Base-by-base conservation (phyloP, 2,329 filamentous ascomycete genomes). In the Didymella segeticola region DNA sequence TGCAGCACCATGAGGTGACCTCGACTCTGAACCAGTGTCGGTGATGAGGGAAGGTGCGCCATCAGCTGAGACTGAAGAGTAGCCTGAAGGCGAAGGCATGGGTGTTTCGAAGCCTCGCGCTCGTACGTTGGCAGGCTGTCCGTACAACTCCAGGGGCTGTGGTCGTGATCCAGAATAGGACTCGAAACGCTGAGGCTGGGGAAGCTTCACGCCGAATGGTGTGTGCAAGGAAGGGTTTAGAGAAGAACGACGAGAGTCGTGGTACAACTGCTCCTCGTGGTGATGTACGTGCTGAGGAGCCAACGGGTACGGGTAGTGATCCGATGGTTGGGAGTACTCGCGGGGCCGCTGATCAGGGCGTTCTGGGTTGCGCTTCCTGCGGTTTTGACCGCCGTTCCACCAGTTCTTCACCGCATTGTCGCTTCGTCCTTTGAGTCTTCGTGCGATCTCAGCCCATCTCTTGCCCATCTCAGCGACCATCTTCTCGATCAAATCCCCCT, bases 381-480 rank as follows among this genome's bases (percentile, higher is more conserved):
- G 86, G 78, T 96, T 96, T 83, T 93, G 89, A 72, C 89, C 90
- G 43, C 93, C 92, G 72, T 96, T 96, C 90, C 90, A 96, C 91
- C 92, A 97, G 76, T 97, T 97, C 84, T 97, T 97, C 60, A 97
- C 91, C 23, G 91, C 89, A 69, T 97, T 97, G 79, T 97, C 93
- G 74, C 92, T 96, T 69, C 93, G 88, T 61, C 91, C 91, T 48
- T 88, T 83, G 17, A 97, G 82, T 38, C 86, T 82, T 62, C 93
- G 84, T 37, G 93, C 91, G 69, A 97, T 97, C 71, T 97, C 91
- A 2, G 93, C 93, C 93, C 93, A 97, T 51, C 89, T 86, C 79
- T 92, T 93, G 58, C 92, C 92, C 79, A 91, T 86, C 65, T 89
- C 84, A 10, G 78, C 75, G 14, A 97, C 93, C 73, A 95, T 83